Base-by-base conservation (phyloP, 1,139 yeast species). In the Lodderomyces jiufengensis region DNA sequence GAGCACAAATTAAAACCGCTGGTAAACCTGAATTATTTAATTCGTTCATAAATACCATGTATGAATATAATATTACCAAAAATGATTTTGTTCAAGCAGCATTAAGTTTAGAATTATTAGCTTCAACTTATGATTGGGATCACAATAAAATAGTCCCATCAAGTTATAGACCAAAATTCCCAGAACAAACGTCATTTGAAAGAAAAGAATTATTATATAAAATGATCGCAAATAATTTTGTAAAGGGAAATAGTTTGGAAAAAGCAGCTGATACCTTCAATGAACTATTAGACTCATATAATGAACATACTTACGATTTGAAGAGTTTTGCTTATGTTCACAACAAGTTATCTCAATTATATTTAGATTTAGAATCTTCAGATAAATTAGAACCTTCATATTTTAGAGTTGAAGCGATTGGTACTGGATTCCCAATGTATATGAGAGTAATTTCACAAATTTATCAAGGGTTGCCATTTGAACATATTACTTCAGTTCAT, bases 401-500 rank as follows among this genome's bases (percentile, higher is more conserved):
- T 58, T 87, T 85, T 66, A 74, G 84, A 51, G 88, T 87, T 39
- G 74, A 85, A 15, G 85, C 83, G 50, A 75, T 85, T 56, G 97
- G 97, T 12, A 76, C 74, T 36, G 95, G 95, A 3, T 87, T 87
- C 70, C 95, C 95, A 9, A 67, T 68, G 26, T 76, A 88, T 32
- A 72, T 84, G 38, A 70, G 95, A 52, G 84, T 85, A 34, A 78
- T 83, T 51, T 80, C 78, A 43, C 88, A 82, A 54, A 82, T 87
- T 39, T 85, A 82, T 54, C 95, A 87, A 61, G 95, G 95, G 10
- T 68, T 80, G 36, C 90, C 95, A 20, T 87, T 85, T 61, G 96
- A 87, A 54, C 94, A 85, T 56, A 80, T 87, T 39, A 81, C 88
- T 5, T 80, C 94, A 2, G 83, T 87, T 54, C 90, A 84, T 49